phyloP scores from a whole-genome alignment of 495 filamentous ascomycete genomes.

The Talaromyces stipitatus region DNA sequence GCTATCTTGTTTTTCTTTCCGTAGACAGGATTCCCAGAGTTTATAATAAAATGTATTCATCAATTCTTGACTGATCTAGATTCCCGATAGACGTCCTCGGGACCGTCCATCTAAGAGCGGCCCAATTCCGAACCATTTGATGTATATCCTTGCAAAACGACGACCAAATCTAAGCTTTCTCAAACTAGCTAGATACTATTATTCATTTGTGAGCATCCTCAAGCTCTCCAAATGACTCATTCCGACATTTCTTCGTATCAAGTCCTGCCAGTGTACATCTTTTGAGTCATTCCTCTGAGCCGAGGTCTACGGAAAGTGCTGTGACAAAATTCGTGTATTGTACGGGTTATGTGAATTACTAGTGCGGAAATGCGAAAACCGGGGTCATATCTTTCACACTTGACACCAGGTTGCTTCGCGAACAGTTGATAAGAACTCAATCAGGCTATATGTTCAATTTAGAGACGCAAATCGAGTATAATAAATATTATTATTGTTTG shows the following conservation, averaged over 20 bases:
- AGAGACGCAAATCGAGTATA: neutral
- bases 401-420: no score
- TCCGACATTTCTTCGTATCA: conserved; percentile 1
- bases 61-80: neutral
- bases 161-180: no score
- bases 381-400: neutral
- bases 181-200: no score
- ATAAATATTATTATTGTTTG: neutral
- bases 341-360: neutral
- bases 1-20: neutral
- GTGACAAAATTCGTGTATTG: neutral
- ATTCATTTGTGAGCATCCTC: no score
- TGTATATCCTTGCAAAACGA: no score
- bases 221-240: neutral
- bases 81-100: neutral
- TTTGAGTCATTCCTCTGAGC: neutral
- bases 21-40: neutral
- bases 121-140: neutral
- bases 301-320: neutral
- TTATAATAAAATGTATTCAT: neutral
- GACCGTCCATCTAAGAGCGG: neutral
- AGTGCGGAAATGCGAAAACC: conserved; percentile 1
- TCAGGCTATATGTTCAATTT: no score
- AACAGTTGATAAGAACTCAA: no score
- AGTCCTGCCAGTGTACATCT: neutral